A percentile compares a stretch with the other conserved stretches of the same genome.
Evolutionary conservation across 2,329 filamentous ascomycete species (phyloP).

Genomic region (Rhexocercosporidium sp.): DNA sequence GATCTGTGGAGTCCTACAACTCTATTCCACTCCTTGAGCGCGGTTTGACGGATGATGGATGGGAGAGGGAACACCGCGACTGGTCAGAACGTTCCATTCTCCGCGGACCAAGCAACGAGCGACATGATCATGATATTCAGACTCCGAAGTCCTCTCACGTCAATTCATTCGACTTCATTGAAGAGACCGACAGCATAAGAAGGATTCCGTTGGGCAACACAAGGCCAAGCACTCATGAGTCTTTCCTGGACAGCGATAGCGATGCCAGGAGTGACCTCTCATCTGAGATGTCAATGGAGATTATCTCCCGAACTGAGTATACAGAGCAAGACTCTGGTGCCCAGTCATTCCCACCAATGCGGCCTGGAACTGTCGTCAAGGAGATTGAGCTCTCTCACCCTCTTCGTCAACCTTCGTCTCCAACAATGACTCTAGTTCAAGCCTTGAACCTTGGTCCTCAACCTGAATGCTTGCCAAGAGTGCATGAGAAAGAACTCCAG

Average conservation of each 20-base stretch:
- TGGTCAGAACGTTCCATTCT: conserved; percentile 64
- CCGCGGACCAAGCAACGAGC: conserved; percentile 52
- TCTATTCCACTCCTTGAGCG: conserved; percentile 79
- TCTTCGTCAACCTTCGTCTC: conserved; percentile 47
- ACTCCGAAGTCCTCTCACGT: conserved; percentile 43
- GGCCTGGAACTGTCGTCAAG: conserved; percentile 34
- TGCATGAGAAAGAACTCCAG: conserved; percentile 37
- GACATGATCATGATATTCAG: conserved; percentile 31
- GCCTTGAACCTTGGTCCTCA: conserved; percentile 52
- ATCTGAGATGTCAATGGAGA: conserved; percentile 64
- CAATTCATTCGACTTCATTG: conserved; percentile 59
- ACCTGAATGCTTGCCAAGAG: conserved; percentile 44
- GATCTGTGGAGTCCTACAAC: conserved; percentile 75
- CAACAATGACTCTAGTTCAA: conserved; percentile 54
- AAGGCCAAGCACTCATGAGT: conserved; percentile 42
- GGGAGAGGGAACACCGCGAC: conserved; percentile 48
- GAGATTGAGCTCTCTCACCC: conserved; percentile 36
- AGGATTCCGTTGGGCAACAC: conserved; percentile 30
- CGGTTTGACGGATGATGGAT: conserved; percentile 59
- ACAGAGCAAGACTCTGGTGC: conserved; percentile 39
- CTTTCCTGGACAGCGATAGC: conserved; percentile 40
- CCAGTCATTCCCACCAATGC: conserved; percentile 43
- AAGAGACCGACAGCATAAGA: conserved; percentile 56
- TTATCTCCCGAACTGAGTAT: conserved; percentile 43
- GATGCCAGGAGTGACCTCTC: conserved; percentile 61